Base-by-base conservation (phyloP, 306 rosid genomes). In the Corylus avellana region DNA sequence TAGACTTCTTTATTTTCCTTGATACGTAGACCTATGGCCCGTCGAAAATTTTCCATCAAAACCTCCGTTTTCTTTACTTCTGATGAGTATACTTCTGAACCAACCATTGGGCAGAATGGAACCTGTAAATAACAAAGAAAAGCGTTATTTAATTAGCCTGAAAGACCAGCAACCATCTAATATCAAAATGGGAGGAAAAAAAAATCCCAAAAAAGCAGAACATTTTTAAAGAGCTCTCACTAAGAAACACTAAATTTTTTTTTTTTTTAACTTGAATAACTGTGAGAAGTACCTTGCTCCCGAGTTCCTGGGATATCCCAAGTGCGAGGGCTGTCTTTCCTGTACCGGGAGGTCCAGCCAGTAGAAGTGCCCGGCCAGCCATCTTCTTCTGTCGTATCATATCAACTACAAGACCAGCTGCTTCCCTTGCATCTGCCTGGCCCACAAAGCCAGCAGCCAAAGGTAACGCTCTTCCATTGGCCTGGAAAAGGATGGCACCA, bases 261-360 rank as follows among this genome's bases (percentile, higher is more conserved):
- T 5, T 5, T n/a, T 37, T 1, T 8, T 32, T 8, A 32, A 58
- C 32, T 8, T 32, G 35, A 53, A 42, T 27, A 48, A 18, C n/a
- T 56, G 53, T 35, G n/a, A 75, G 61, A 77, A 80, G 32, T 78
- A 91, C 98, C 97, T 95, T 95, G 87, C 97, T 95, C 77, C 98
- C 98, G 71, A 95, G 98, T 84, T 95, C 98, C 81, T 95, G 98
- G 54, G 98, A 63, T 37, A 95, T 85, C 66, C 98, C 98, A 47
- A 95, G 98, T 20, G 98, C 98, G 2, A 95, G 87, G 0, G 98
- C 98, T 4, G 98, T 95, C 88, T 95, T 95, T 56, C 98, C 98
- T 12, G 97, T 95, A 32, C 98, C 98, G 1, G 98, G 98, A 49
- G 98, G 98, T 71, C 98, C 98, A 17, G 98, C 98, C n/a, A 95